Evolutionary conservation across 768 basidiomycete species (phyloP), one percentile per base, ranked within the genome.

Genomic region (Boletus reticuloceps): DNA sequence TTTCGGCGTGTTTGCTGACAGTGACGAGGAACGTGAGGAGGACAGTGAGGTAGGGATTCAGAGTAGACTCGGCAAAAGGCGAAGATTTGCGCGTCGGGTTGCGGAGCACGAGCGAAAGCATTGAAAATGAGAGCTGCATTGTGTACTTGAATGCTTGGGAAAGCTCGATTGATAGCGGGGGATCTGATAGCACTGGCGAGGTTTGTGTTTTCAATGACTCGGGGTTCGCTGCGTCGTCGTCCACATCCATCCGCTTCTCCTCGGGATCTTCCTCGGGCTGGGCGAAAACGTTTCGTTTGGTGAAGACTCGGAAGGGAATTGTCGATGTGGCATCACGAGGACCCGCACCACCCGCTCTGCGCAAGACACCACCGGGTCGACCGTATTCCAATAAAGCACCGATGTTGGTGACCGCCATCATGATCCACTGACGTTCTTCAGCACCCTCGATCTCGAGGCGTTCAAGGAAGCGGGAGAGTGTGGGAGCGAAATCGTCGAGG

Each of bases 321-420:
- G 63, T 48, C 17, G 72, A 72, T 2, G 72, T 58, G 25, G 66
- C 55, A 38, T 73, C 69, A 14, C 80, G 78, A 51, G 73, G 65
- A 4, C 79, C 77, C 5, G 55, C 47, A 27, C 79, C 83, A 14
- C 87, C 81, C 4, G 82, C 75, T 58, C 80, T 85, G 50, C 84
- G 80, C 46, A 98, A 72, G 6, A 91, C 73, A 4, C 92, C 86
- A 6, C 78, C 80, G 4, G 85, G 78, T 27, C 84, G 79, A 34
- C 97, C 96, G 62, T 95, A 98, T 70, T 98, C 94, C 64, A 98
- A 75, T 10, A 97, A 71, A 0, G 89, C 82, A 5, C 83, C 79
- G 32, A 98, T 78, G 69, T 96, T 96, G 61, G 92, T 77, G 44
- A 89, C 75, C 0, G 84, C 96, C 92, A 98, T 96, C 89, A 95